Evolutionary conservation across 192 early-diverging fungal genomes (phyloP).

Genomic region (Spinellus fusiger): DNA sequence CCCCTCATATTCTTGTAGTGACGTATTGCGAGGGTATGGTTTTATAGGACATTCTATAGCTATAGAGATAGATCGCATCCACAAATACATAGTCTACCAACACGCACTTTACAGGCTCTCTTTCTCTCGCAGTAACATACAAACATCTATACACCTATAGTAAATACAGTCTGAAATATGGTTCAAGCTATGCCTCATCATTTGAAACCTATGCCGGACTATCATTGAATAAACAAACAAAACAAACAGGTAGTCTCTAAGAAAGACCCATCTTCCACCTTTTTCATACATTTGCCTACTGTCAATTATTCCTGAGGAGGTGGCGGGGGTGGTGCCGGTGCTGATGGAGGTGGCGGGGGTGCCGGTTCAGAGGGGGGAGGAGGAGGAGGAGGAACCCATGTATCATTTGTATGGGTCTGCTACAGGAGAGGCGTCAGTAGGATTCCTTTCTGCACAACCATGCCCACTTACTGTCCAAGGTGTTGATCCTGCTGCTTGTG

Average conservation of each 20-base stretch:
- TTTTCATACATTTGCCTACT: background rate
- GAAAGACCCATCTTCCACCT: background rate
- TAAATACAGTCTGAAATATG: too few relatives aligned
- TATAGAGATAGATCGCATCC: too few relatives aligned
- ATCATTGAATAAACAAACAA: background rate
- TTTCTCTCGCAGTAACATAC: too few relatives aligned
- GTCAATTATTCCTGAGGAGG: slow-evolving; percentile 5
- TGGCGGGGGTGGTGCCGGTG: slow-evolving; percentile 15
- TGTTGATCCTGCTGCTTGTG: slow-evolving; percentile 15
- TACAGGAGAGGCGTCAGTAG: slow-evolving; percentile 19
- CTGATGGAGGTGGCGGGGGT: slow-evolving; percentile 36
- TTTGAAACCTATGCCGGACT: background rate
- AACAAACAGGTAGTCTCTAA: background rate
- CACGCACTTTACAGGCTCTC: too few relatives aligned
- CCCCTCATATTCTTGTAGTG: too few relatives aligned
- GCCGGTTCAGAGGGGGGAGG: slow-evolving; percentile 30
- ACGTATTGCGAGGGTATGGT: too few relatives aligned
- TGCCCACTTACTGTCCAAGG: slow-evolving; percentile 24
- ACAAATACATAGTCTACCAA: too few relatives aligned
- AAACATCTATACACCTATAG: too few relatives aligned
- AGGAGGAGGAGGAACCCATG: slow-evolving; percentile 27
- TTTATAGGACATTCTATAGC: too few relatives aligned
- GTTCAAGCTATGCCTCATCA: too few relatives aligned
- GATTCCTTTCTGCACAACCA: background rate
- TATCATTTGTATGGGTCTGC: slow-evolving; percentile 29